phyloP scores from a whole-genome alignment of 1,284 basidiomycete genomes.

The Agroathelia rolfsii region DNA sequence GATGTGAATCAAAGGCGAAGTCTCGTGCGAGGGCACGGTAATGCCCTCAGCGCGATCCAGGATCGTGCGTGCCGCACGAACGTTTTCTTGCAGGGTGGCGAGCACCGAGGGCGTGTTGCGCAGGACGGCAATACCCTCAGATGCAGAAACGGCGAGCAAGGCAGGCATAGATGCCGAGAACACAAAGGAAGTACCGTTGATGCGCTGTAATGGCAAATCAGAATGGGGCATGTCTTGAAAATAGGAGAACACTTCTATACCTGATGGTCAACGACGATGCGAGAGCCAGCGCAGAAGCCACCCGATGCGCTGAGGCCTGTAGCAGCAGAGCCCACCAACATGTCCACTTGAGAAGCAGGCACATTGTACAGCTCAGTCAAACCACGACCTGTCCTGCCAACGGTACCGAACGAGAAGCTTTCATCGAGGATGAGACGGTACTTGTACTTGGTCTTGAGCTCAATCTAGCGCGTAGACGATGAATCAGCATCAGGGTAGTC shows the following conservation, averaged over 20 bases:
- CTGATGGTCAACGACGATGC: slow-evolving; percentile 82
- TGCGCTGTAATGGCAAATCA: slow-evolving; percentile 48
- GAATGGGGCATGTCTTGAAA: neutral
- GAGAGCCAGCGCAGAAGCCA: slow-evolving; percentile 92
- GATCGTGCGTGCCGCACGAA: slow-evolving; percentile 62
- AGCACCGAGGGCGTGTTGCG: slow-evolving; percentile 69
- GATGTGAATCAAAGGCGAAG: slow-evolving; percentile 85
- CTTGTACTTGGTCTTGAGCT: slow-evolving; percentile 92
- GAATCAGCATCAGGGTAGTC: neutral
- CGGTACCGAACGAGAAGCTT: slow-evolving; percentile 84
- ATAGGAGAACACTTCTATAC: slow-evolving; percentile 24
- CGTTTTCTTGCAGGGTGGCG: slow-evolving; percentile 71
- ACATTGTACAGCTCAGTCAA: slow-evolving; percentile 91
- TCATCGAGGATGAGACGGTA: slow-evolving; percentile 95
- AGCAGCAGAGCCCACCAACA: slow-evolving; percentile 81
- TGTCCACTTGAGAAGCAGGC: slow-evolving; percentile 71
- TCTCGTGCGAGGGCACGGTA: slow-evolving; percentile 76
- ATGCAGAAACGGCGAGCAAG: slow-evolving; percentile 80
- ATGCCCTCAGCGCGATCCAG: slow-evolving; percentile 78
- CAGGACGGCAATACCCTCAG: slow-evolving; percentile 76
- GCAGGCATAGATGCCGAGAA: slow-evolving; percentile 95
- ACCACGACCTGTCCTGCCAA: slow-evolving; percentile 90
- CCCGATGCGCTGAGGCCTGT: slow-evolving; percentile 79
- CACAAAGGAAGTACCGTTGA: slow-evolving; percentile 93
- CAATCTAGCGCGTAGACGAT: slow-evolving; percentile 70